These are phyloP conservation scores for Terana coerulea DNA, from an alignment of 768 basidiomycete genomes.

Conservation along the genomic window DNA sequence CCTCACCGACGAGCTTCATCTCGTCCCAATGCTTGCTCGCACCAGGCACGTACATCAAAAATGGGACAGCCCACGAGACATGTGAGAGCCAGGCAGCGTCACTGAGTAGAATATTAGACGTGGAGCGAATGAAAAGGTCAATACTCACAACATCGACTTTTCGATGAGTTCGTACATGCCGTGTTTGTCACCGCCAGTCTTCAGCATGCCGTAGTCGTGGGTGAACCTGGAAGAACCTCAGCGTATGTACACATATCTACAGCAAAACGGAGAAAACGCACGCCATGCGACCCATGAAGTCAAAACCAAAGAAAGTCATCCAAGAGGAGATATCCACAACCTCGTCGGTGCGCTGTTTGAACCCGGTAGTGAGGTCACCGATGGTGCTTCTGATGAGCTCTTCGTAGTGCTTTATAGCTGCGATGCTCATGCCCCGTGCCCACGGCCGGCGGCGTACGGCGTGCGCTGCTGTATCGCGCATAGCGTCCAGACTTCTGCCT, in stretches of 20 bases:
- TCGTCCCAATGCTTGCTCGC: slow-evolving; percentile 8
- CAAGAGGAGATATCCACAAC: slow-evolving; percentile 10
- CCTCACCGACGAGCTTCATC: slow-evolving; percentile 9
- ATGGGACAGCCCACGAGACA: slow-evolving; percentile 13
- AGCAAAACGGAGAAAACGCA: not conserved
- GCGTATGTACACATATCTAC: not conserved
- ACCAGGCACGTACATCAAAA: slow-evolving; percentile 1
- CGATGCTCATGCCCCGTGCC: slow-evolving; percentile 12
- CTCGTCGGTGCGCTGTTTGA: slow-evolving; percentile 4
- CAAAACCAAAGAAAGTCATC: slow-evolving; percentile 16
- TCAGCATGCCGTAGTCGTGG: slow-evolving; percentile 11
- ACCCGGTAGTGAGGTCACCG: not conserved
- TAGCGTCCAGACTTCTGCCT: slow-evolving; percentile 11
- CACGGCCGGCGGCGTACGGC: slow-evolving; percentile 9
- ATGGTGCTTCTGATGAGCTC: slow-evolving; percentile 6
- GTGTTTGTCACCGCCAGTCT: slow-evolving; percentile 4
- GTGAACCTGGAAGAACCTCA: slow-evolving; percentile 7
- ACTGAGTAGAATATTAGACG: not conserved
- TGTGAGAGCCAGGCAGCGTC: slow-evolving; percentile 13
- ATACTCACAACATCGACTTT: slow-evolving; percentile 6
- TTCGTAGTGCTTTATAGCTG: slow-evolving; percentile 15
- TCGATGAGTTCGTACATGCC: slow-evolving; percentile 10
- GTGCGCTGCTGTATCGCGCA: slow-evolving; percentile 8
- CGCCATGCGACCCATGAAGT: slow-evolving; percentile 18
- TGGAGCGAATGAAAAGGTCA: not conserved